These are phyloP conservation scores for Cercospora sp. DNA, from an alignment of 2,329 filamentous ascomycete species.

Conservation along the genomic window DNA sequence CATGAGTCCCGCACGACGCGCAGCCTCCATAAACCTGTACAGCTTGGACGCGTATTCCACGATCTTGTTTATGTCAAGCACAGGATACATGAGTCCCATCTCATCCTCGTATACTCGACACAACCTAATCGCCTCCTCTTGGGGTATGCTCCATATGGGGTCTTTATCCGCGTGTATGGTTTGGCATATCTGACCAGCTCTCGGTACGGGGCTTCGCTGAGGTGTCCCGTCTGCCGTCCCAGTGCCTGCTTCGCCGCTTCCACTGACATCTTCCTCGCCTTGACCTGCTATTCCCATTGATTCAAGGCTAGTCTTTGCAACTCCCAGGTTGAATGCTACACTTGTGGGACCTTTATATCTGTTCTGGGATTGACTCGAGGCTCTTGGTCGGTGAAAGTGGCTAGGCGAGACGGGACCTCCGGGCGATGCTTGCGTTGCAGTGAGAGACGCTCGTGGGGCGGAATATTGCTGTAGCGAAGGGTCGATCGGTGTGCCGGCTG, in stretches of 20 bases:
- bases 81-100: constrained; percentile 87
- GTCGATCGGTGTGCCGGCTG: constrained; percentile 35
- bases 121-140: constrained; percentile 76
- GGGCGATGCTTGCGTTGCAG: constrained; percentile 26
- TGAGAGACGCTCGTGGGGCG: constrained; percentile 23
- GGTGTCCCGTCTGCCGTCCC: constrained; percentile 25
- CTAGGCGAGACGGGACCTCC: constrained; percentile 37
- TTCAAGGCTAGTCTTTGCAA: constrained; percentile 82
- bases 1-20: constrained; percentile 59
- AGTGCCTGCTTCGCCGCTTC: constrained; percentile 27
- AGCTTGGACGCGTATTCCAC: constrained; percentile 69
- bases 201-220: constrained; percentile 18
- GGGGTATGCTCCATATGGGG: constrained; percentile 75
- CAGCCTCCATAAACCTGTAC: constrained; percentile 71
- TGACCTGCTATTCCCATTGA: constrained; percentile 80
- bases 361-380: constrained; percentile 48
- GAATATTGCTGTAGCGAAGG: constrained; percentile 37
- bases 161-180: constrained; percentile 59
- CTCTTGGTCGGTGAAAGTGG: constrained; percentile 35
- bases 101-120: constrained; percentile 85
- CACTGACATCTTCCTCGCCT: constrained; percentile 63
- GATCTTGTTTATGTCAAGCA: constrained; percentile 71
- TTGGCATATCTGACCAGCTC: constrained; percentile 27
- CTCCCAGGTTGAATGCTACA: constrained; percentile 78
- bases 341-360: constrained; percentile 84